phyloP scores from a whole-genome alignment of 768 basidiomycete species.

The Xanthoconium stramineum region DNA sequence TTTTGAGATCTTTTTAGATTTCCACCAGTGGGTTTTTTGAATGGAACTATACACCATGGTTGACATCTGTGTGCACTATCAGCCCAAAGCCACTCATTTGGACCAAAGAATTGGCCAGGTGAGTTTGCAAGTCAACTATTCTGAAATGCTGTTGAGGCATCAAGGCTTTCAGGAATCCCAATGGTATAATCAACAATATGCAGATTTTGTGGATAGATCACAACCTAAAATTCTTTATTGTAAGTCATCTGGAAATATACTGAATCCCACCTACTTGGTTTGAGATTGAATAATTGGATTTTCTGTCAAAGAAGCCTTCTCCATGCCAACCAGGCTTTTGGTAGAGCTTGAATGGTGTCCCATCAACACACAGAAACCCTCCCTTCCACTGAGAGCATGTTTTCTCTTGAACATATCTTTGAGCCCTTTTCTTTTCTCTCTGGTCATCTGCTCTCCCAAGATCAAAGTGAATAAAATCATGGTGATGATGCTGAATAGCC shows the following conservation, averaged over 20 bases:
- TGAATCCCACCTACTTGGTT: slow-evolving; percentile 7
- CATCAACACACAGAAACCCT: slow-evolving; percentile 12
- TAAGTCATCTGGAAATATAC: neutral
- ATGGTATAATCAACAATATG: slow-evolving; percentile 6
- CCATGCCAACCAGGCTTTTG: slow-evolving; percentile 20
- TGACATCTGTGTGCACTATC: slow-evolving; percentile 12
- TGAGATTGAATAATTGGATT: slow-evolving; percentile 12
- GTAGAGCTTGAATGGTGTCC: slow-evolving; percentile 14
- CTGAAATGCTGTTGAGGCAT: slow-evolving; percentile 10
- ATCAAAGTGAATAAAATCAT: neutral
- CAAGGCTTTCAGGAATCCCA: slow-evolving; percentile 12
- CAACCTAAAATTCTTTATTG: neutral
- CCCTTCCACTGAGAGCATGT: neutral
- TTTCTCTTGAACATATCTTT: neutral
- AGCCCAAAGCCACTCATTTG: slow-evolving; percentile 19
- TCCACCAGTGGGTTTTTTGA: slow-evolving; percentile 18
- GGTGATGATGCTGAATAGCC: neutral
- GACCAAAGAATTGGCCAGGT: neutral
- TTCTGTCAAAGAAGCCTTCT: slow-evolving; percentile 11
- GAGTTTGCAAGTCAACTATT: neutral
- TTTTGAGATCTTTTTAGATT: slow-evolving; percentile 15
- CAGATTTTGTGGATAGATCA: neutral
- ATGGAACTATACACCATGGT: slow-evolving; percentile 27
- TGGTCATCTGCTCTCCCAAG: neutral
- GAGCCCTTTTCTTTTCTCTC: neutral